A percentile compares a stretch with the other conserved stretches of the same genome.
These are phyloP conservation scores for Macrolepiota dolichaula DNA, from an alignment of 768 basidiomycete species.

Conservation along the genomic window DNA sequence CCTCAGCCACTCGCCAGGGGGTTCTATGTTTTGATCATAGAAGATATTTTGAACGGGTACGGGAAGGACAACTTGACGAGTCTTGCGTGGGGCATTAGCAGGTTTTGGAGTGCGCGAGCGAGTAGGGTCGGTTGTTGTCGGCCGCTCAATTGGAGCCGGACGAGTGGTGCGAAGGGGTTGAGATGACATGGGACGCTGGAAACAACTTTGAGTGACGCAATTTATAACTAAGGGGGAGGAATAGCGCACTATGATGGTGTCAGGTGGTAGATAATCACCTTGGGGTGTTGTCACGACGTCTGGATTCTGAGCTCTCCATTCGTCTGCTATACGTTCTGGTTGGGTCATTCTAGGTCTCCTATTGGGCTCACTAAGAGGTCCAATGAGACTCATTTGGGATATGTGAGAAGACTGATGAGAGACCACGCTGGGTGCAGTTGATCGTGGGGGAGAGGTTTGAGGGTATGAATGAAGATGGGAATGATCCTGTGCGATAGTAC, in stretches of 20 bases:
- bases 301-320: conserved; percentile 29
- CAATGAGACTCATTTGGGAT: background rate
- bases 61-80: conserved; percentile 17
- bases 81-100: background rate
- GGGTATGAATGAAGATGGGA: background rate
- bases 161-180: background rate
- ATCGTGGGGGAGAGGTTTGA: background rate
- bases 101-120: background rate
- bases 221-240: background rate
- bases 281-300: conserved; percentile 15
- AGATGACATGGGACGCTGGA: conserved; percentile 8
- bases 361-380: background rate
- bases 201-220: background rate
- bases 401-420: conserved; percentile 6
- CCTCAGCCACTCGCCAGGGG: conserved; percentile 18
- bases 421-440: background rate
- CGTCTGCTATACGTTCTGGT: conserved; percentile 26
- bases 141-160: background rate
- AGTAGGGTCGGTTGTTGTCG: conserved; percentile 1
- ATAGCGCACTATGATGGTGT: background rate
- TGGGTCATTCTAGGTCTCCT: conserved; percentile 12
- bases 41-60: conserved; percentile 1
- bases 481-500: background rate
- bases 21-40: background rate
- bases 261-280: conserved; percentile 11